A percentile compares a stretch with the other conserved stretches of the same genome.
Conservation (phyloP, 352 stramenopile species). For the Phytophthora uliginosa region DNA sequence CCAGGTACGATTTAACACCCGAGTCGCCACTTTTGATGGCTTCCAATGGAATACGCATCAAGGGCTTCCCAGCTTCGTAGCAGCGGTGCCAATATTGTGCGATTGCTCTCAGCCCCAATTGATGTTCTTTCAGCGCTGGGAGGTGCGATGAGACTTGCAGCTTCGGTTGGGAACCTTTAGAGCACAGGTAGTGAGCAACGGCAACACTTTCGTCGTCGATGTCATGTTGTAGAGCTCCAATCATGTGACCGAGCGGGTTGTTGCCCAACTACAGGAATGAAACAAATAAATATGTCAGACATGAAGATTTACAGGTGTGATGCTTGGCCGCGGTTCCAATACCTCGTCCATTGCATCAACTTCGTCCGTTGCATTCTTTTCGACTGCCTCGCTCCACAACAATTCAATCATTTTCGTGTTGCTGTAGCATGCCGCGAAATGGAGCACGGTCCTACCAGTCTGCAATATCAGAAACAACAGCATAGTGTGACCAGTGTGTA, state of each 20-base stretch:
- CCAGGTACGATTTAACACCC: neutral
- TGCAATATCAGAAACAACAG: neutral
- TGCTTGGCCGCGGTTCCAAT: too few species aligned
- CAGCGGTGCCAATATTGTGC: constrained; percentile 3
- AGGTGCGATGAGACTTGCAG: neutral
- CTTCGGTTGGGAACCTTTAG: neutral
- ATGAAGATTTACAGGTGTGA: too few species aligned
- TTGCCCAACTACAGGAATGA: constrained; percentile 9
- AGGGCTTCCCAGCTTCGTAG: neutral
- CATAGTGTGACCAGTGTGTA: neutral
- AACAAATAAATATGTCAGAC: neutral
- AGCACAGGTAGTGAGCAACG: constrained; percentile 12
- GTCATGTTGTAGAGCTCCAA: neutral
- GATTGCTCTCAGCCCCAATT: constrained; percentile 4
- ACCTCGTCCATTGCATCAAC: constrained; percentile 11
- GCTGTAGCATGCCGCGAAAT: constrained; percentile 9
- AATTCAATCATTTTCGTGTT: constrained; percentile 1
- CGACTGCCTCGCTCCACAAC: neutral
- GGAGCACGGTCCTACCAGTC: neutral
- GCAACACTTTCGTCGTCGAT: constrained; percentile 9
- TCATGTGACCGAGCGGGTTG: constrained; percentile 17
- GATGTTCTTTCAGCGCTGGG: neutral
- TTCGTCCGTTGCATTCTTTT: neutral
- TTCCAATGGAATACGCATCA: neutral
- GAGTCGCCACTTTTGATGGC: neutral